Conservation (phyloP, 768 basidiomycete species). For the Tylopilus sp. region DNA sequence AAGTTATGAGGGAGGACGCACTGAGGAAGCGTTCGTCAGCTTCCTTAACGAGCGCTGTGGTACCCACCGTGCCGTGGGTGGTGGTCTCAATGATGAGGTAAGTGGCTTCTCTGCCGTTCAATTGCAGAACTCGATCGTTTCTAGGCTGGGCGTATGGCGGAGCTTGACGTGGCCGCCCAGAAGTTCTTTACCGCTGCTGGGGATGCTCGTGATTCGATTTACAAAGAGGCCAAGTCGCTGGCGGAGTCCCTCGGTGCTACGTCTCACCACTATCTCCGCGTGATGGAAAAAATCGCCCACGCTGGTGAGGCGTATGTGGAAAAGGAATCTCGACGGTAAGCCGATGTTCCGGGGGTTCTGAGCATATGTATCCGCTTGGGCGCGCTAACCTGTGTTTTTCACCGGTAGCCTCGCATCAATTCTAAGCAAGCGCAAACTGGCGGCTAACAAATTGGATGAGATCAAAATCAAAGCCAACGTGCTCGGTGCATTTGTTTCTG, state of each 20-base stretch:
- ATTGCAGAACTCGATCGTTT: slow-evolving; percentile 7
- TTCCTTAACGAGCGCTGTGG: slow-evolving; percentile 89
- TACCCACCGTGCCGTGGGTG: slow-evolving; percentile 77
- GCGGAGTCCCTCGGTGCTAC: slow-evolving; percentile 46
- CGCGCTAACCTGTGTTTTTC: slow-evolving; percentile 2
- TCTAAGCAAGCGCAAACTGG: slow-evolving; percentile 73
- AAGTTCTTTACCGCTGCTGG: slow-evolving; percentile 66
- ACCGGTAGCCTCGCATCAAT: slow-evolving; percentile 64
- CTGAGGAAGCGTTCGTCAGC: slow-evolving; percentile 69
- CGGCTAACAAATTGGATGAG: slow-evolving; percentile 83
- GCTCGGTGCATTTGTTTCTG: slow-evolving; percentile 54
- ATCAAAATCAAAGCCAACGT: slow-evolving; percentile 92
- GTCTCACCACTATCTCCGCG: slow-evolving; percentile 78
- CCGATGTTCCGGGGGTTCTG: background rate
- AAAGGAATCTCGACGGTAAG: slow-evolving; percentile 84
- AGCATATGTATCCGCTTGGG: background rate
- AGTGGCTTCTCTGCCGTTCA: slow-evolving; percentile 11
- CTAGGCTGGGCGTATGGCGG: slow-evolving; percentile 77
- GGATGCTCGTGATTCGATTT: slow-evolving; percentile 55
- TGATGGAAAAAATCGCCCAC: slow-evolving; percentile 84
- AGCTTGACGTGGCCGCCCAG: slow-evolving; percentile 74
- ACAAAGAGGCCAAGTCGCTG: slow-evolving; percentile 58
- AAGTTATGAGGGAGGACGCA: slow-evolving; percentile 67
- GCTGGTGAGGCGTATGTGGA: slow-evolving; percentile 71
- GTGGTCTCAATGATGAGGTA: slow-evolving; percentile 71